Base-by-base conservation (phyloP, 306 rosid genomes). In the Glycyrrhiza uralensis region DNA sequence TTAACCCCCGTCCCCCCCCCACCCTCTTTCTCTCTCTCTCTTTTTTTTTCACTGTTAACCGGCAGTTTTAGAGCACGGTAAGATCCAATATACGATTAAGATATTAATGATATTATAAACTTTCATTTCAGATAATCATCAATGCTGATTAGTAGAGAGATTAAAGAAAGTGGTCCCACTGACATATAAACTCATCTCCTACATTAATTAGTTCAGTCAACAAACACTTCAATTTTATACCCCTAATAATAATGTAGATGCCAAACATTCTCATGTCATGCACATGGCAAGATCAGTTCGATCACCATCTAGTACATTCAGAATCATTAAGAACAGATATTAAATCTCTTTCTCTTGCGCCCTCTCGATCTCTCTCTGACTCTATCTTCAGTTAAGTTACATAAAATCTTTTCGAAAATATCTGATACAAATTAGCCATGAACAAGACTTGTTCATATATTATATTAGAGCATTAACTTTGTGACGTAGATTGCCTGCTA, bases 191-290 rank as follows among this genome's bases (percentile, higher is more conserved):
- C 72, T 18, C 66, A 39, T n/a, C 46, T 62, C 12, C 24, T 41
- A 65, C 73, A 54, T 52, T 47, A 49, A 36, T 47, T 62, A 71
- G 41, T n/a, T 50, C 18, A 46, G 39, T 64, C 71, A 38, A 26
- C 52, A 64, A 41, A 35, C 23, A 20, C 22, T 35, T 52, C n/a
- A 66, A 61, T 58, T 41, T 50, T 42, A 64, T 42, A 54, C 52
- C 29, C 66, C 59, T 51, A 69, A 61, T 60, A 69, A 61, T 60
- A 50, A 80, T 73, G 66, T 49, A 74, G 75, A 73, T 59, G 42
- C 72, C 54, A 44, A 73, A 61, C 82, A 66, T 81, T 81, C 63
- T 50, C 70, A 82, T 77, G 45, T 19, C 71, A 57, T 73, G 44
- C 66, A 49, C 83, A 74, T 73, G 72, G 58, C 18, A 17, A 19